Conservation (phyloP, 208 protist genomes). For the Leishmania turanica region DNA sequence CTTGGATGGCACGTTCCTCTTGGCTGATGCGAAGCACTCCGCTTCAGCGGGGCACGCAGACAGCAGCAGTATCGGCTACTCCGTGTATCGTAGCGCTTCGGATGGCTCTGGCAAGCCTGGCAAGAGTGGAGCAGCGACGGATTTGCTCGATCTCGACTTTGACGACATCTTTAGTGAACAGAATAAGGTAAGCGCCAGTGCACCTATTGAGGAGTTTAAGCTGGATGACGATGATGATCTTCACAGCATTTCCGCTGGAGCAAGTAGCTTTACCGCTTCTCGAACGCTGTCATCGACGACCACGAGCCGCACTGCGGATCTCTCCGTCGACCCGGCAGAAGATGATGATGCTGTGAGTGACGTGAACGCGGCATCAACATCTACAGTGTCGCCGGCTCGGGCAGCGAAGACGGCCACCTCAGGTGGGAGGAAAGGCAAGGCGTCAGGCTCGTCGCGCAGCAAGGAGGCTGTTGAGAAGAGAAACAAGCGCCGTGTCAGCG, state of each 20-base stretch:
- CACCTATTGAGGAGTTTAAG: slow-evolving; percentile 36
- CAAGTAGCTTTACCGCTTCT: not conserved
- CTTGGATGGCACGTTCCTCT: slow-evolving; percentile 27
- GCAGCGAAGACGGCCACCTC: not conserved
- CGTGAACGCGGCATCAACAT: not conserved
- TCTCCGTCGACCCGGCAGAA: not conserved
- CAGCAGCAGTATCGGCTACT: not conserved
- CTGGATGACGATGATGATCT: slow-evolving; percentile 21
- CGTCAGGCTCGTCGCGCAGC: not conserved
- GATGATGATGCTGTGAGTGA: not conserved
- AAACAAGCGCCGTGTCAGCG: not conserved
- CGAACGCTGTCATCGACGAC: not conserved
- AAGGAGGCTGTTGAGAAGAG: not conserved
- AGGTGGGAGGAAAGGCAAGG: not conserved
- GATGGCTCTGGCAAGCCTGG: not conserved
- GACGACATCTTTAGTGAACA: slow-evolving; percentile 72
- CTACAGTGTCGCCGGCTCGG: not conserved
- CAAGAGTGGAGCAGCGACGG: slow-evolving; percentile 4
- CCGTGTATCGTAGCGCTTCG: not conserved
- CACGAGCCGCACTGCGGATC: not conserved
- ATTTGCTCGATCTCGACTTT: slow-evolving; percentile 71
- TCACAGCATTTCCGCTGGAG: not conserved
- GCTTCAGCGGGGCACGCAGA: not conserved
- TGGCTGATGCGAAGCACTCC: slow-evolving; percentile 16
- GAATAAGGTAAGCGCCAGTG: not conserved